Evolutionary conservation across 2,329 filamentous ascomycete species (phyloP).

Genomic region (Chrysoporthe puriensis): DNA sequence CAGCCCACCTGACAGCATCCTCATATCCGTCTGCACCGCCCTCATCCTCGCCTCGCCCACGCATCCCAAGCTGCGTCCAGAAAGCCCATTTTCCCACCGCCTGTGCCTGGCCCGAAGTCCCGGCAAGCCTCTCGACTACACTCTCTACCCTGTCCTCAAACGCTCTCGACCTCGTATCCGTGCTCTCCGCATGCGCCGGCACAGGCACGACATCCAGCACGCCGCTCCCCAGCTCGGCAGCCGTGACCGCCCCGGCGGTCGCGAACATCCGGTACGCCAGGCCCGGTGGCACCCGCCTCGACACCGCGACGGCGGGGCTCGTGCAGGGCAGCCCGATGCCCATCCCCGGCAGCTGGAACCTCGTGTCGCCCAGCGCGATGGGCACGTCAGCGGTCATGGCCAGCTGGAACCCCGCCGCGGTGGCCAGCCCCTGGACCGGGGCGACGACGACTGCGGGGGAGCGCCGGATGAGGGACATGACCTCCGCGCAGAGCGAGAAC

Average conservation of each 20-base stretch:
- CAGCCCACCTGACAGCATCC: constrained; percentile 36
- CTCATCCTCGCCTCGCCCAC: constrained; percentile 12
- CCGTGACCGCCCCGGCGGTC: constrained; percentile 35
- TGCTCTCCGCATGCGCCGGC: constrained; percentile 23
- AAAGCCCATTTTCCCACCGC: constrained; percentile 42
- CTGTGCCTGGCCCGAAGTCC: constrained; percentile 35
- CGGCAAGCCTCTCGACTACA: constrained; percentile 33
- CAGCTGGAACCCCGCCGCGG: constrained; percentile 40
- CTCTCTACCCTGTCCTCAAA: constrained; percentile 34
- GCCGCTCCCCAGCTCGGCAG: constrained; percentile 32
- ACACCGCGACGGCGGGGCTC: constrained; percentile 36
- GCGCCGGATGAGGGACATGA: constrained; percentile 39
- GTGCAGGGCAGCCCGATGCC: constrained; percentile 39
- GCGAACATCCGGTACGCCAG: constrained; percentile 38
- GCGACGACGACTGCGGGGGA: constrained; percentile 38
- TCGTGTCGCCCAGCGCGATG: constrained; percentile 30
- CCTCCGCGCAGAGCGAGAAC: constrained; percentile 38
- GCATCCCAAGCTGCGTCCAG: constrained; percentile 38
- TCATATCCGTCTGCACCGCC: constrained; percentile 33
- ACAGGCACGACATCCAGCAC: constrained; percentile 35
- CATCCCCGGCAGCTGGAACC: constrained; percentile 36
- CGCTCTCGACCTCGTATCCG: constrained; percentile 29
- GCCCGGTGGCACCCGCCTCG: constrained; percentile 33
- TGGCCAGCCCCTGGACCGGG: constrained; percentile 38
- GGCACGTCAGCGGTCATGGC: constrained; percentile 38